phyloP scores from a whole-genome alignment of 2,329 filamentous ascomycete species.

The Macrophomina tecta region DNA sequence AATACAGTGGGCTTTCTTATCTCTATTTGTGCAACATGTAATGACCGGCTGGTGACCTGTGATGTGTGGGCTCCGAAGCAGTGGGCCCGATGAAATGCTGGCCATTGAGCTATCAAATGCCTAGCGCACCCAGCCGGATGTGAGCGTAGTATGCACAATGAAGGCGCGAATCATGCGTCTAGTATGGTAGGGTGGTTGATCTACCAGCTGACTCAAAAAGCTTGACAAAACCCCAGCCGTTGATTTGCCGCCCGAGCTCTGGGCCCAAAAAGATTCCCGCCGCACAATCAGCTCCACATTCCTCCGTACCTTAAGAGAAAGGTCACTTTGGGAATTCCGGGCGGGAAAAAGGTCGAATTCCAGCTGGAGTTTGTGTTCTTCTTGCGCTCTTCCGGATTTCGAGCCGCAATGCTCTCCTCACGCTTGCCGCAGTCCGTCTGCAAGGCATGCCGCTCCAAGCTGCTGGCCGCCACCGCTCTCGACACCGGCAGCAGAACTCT shows the following conservation, averaged over 20 bases:
- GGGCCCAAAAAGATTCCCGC: constrained; percentile 15
- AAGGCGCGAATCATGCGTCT: constrained; percentile 14
- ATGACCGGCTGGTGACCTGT: neutral
- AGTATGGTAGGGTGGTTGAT: neutral
- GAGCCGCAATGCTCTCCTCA: constrained; percentile 21
- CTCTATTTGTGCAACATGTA: neutral
- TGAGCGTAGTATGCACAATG: neutral
- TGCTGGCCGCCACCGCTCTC: constrained; percentile 3
- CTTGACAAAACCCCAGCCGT: constrained; percentile 14
- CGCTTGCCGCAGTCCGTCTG: constrained; percentile 24
- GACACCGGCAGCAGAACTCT: constrained; percentile 14
- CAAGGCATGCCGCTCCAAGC: constrained; percentile 24
- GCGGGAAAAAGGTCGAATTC: too few species aligned
- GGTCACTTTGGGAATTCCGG: too few species aligned
- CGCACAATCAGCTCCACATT: neutral
- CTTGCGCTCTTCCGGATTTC: neutral
- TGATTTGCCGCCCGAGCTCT: constrained; percentile 17
- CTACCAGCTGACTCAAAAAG: constrained; percentile 14
- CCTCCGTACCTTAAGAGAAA: neutral
- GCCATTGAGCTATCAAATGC: neutral
- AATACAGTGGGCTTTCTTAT: constrained; percentile 9
- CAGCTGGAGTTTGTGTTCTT: too few species aligned
- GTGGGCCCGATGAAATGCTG: neutral
- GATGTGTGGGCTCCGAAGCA: neutral
- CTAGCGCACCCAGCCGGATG: neutral